Evolutionary conservation across 768 basidiomycete genomes (phyloP).

Genomic region (Amylocystis lapponica): DNA sequence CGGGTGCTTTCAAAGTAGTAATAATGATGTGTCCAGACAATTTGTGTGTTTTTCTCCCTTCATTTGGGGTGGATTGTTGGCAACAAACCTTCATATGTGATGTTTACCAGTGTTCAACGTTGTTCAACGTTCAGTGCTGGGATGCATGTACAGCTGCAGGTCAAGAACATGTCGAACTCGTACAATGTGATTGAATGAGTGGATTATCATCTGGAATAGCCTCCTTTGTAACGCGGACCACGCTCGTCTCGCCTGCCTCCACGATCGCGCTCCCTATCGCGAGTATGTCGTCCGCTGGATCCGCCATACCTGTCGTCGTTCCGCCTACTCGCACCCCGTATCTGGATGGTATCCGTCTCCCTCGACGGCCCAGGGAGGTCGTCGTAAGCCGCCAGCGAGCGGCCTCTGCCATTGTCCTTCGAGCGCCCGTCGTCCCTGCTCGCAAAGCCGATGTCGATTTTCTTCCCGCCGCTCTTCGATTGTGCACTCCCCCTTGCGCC

Average conservation of each 20-base stretch:
- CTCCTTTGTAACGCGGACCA: conserved; percentile 27
- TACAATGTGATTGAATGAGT: background rate
- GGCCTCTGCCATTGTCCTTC: conserved; percentile 2
- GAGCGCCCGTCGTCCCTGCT: conserved; percentile 1
- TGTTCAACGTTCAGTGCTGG: background rate
- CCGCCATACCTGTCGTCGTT: conserved; percentile 12
- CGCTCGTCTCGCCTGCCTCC: conserved; percentile 13
- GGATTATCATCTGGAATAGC: conserved; percentile 21
- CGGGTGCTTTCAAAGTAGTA: background rate
- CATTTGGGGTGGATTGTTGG: background rate
- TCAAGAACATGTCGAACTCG: background rate
- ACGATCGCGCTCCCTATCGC: conserved; percentile 9
- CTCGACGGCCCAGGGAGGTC: conserved; percentile 17
- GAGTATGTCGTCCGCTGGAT: conserved; percentile 8
- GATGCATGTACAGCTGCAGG: background rate
- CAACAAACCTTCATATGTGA: background rate
- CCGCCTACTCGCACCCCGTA: conserved; percentile 17
- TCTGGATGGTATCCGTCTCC: conserved; percentile 23
- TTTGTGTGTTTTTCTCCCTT: background rate
- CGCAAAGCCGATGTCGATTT: conserved; percentile 15
- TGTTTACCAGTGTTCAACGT: background rate
- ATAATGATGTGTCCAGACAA: no score
- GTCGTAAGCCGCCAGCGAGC: conserved; percentile 7
- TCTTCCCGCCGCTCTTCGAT: conserved; percentile 14
- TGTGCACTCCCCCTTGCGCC: conserved; percentile 8